Evolutionary conservation across 2,329 filamentous ascomycete genomes (phyloP).

Genomic region (Calycina herbarum): DNA sequence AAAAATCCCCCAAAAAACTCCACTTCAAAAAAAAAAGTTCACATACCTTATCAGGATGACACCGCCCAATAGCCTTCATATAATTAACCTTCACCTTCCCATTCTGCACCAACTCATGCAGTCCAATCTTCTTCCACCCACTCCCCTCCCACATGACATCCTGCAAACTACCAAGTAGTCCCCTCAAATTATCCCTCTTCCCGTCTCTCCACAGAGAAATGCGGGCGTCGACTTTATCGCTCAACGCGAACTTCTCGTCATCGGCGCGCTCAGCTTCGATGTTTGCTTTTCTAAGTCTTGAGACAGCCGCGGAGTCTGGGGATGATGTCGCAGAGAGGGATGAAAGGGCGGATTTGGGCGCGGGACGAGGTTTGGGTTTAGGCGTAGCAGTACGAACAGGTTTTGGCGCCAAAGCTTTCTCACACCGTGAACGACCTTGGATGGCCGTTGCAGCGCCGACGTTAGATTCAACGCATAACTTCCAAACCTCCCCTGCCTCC

Average conservation of each 20-base stretch:
- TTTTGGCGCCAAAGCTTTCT: constrained; percentile 77
- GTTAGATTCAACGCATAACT: constrained; percentile 76
- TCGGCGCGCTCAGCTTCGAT: constrained; percentile 82
- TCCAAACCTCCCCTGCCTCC: constrained; percentile 81
- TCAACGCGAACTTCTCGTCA: constrained; percentile 87
- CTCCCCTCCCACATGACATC: constrained; percentile 86
- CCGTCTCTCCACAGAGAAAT: constrained; percentile 83
- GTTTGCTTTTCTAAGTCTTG: constrained; percentile 79
- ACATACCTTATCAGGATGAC: constrained; percentile 98
- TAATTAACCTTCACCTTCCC: constrained; percentile 97
- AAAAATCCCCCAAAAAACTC: neutral
- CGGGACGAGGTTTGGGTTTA: constrained; percentile 42
- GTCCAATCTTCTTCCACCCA: constrained; percentile 94
- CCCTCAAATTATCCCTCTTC: constrained; percentile 89
- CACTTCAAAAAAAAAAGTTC: no score
- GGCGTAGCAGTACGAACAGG: constrained; percentile 47
- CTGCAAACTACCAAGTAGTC: constrained; percentile 83
- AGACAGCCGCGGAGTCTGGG: constrained; percentile 70
- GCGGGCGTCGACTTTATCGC: constrained; percentile 80
- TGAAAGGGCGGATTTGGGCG: constrained; percentile 43
- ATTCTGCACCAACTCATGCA: constrained; percentile 89
- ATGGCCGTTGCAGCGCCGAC: constrained; percentile 83
- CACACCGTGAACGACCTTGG: constrained; percentile 84
- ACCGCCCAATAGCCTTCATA: constrained; percentile 99
- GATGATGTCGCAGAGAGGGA: constrained; percentile 39